A percentile compares a stretch with the other conserved stretches of the same genome.
Conservation (phyloP, 106 monocot genomes). For the Dioscorea zingiberensis region DNA sequence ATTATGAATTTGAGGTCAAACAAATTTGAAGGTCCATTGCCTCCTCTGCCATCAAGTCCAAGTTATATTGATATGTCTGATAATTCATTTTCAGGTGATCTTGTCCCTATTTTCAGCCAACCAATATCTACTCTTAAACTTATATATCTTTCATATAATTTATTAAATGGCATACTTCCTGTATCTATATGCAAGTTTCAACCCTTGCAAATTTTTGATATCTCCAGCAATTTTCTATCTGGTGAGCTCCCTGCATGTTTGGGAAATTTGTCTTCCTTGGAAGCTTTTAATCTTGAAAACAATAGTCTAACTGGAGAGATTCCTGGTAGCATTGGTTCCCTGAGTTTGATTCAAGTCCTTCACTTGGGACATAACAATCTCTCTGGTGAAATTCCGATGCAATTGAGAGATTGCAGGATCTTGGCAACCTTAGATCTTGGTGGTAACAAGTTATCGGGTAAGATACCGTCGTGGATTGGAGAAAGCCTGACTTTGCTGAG, state of each 20-base stretch:
- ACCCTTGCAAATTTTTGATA: background rate
- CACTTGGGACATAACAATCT: slow-evolving; percentile 16
- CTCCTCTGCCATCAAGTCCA: background rate
- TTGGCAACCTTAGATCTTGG: background rate
- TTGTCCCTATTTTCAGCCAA: background rate
- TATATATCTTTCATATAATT: background rate
- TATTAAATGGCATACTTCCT: slow-evolving; percentile 3
- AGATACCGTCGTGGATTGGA: background rate
- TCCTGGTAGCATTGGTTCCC: background rate
- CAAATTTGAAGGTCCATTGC: background rate
- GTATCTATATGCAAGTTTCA: background rate
- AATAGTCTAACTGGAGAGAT: slow-evolving; percentile 9
- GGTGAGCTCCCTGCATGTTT: slow-evolving; percentile 10
- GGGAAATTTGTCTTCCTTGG: background rate
- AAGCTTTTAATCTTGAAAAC: background rate
- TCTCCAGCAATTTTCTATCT: slow-evolving; percentile 3
- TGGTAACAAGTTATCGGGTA: background rate
- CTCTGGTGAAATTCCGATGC: slow-evolving; percentile 13
- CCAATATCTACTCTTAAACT: background rate
- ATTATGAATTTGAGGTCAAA: slow-evolving; percentile 4
- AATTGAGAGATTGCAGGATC: slow-evolving; percentile 7
- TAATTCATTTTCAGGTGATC: slow-evolving; percentile 12
- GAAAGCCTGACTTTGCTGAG: background rate
- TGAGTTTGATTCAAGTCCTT: slow-evolving; percentile 7
- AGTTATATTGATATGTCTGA: background rate